These are phyloP conservation scores for Xylariomycetidae sp. DNA, from an alignment of 2,329 filamentous ascomycete genomes.

Conservation along the genomic window DNA sequence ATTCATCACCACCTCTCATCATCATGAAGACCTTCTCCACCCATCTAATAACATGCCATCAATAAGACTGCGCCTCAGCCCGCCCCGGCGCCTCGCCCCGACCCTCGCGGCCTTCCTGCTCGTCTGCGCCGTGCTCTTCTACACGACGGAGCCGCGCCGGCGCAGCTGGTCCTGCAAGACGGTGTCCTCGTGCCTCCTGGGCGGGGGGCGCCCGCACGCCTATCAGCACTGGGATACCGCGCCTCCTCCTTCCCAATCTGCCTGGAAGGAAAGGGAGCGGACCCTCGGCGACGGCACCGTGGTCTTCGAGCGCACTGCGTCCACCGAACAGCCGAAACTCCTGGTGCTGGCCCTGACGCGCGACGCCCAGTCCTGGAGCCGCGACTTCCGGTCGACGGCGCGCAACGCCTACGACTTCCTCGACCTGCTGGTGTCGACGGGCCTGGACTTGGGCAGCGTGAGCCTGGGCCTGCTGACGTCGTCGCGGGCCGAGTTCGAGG, in stretches of 20 bases:
- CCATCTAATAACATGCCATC: too few species aligned
- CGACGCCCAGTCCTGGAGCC: constrained; percentile 23
- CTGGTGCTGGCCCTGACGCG: constrained; percentile 23
- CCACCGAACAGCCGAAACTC: constrained; percentile 15
- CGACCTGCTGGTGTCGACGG: constrained; percentile 20
- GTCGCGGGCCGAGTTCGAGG: constrained; percentile 19
- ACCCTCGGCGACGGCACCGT: constrained; percentile 20
- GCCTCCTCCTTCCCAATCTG: constrained; percentile 12
- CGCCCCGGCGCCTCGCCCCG: constrained; percentile 13
- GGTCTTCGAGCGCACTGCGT: constrained; percentile 16
- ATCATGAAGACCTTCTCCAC: too few species aligned
- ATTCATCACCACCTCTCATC: too few species aligned
- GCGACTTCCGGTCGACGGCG: constrained; percentile 21
- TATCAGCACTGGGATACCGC: constrained; percentile 20
- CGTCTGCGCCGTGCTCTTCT: constrained; percentile 21
- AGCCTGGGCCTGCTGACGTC: constrained; percentile 24
- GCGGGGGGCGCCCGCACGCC: constrained; percentile 13
- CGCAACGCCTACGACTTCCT: constrained; percentile 26
- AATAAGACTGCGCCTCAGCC: too few species aligned
- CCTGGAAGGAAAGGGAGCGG: constrained; percentile 12
- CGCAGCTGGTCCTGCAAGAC: constrained; percentile 25
- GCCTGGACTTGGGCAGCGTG: constrained; percentile 19
- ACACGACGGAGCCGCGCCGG: constrained; percentile 20
- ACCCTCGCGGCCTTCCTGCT: constrained; percentile 13
- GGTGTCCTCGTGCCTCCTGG: constrained; percentile 16